Evolutionary conservation across 192 early-diverging fungal species (phyloP).

Genomic region (Paraglomus brasilianum): DNA sequence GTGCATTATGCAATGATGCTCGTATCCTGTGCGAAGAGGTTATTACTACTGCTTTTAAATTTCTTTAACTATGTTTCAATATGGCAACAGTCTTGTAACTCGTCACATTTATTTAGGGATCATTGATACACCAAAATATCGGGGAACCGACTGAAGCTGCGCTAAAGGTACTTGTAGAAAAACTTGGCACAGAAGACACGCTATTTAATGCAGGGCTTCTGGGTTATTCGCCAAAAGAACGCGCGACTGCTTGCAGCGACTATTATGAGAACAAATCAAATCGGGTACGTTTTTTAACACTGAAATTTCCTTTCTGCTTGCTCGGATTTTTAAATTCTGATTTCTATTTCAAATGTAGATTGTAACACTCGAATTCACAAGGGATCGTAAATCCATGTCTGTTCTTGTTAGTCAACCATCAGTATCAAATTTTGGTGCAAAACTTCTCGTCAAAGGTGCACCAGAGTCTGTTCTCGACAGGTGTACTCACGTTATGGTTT

Average conservation of each 20-base stretch:
- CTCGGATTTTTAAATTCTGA: constrained; percentile 4
- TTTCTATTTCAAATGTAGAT: constrained; percentile 11
- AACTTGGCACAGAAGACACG: constrained; percentile 76
- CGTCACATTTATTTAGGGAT: constrained; percentile 22
- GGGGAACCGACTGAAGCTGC: constrained; percentile 99
- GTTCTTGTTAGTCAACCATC: constrained; percentile 63
- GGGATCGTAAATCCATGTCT: constrained; percentile 98
- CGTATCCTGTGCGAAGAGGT: constrained; percentile 78
- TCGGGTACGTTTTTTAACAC: constrained; percentile 39
- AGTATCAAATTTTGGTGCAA: constrained; percentile 30
- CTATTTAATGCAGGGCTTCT: constrained; percentile 61
- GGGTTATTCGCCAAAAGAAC: constrained; percentile 50
- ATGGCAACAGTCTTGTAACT: not conserved
- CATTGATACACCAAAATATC: constrained; percentile 67
- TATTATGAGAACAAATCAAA: constrained; percentile 62
- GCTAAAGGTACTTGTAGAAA: constrained; percentile 90
- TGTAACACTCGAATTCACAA: constrained; percentile 88
- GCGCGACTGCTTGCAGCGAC: constrained; percentile 70
- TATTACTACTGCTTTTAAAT: constrained; percentile 12
- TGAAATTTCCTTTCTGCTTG: too few species aligned
- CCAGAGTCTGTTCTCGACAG: constrained; percentile 90
- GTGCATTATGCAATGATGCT: constrained; percentile 91
- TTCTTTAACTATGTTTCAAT: constrained; percentile 19
- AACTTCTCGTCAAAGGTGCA: constrained; percentile 92
- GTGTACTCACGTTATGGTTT: constrained; percentile 63